These are phyloP conservation scores for Mortierella sp. DNA, from an alignment of 371 early-diverging fungal species.

Conservation along the genomic window DNA sequence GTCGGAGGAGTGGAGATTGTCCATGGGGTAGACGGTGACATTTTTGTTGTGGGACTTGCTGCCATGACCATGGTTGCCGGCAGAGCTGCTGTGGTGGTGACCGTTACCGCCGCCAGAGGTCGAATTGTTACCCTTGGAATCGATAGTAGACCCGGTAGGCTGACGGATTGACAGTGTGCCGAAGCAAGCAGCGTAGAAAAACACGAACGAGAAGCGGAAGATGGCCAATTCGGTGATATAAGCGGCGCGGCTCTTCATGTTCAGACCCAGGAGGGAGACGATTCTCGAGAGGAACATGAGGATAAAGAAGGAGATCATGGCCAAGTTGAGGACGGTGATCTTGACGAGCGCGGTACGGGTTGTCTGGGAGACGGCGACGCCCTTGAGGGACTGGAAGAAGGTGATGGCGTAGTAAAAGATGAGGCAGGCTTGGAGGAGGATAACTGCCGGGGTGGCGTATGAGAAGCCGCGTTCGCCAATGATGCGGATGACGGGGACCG, in stretches of 20 bases:
- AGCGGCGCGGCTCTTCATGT: slow-evolving; percentile 40
- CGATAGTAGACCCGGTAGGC: slow-evolving; percentile 47
- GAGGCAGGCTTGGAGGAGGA: slow-evolving; percentile 45
- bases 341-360: slow-evolving; percentile 51
- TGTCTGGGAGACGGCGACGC: slow-evolving; percentile 43
- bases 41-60: slow-evolving; percentile 33
- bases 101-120: slow-evolving; percentile 6
- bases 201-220: slow-evolving; percentile 53
- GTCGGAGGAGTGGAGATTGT: slow-evolving; percentile 6
- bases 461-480: slow-evolving; percentile 55
- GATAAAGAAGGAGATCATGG: slow-evolving; percentile 57
- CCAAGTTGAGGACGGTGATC: slow-evolving; percentile 54
- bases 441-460: slow-evolving; percentile 40
- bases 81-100: not conserved
- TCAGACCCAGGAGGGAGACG: slow-evolving; percentile 46
- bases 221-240: slow-evolving; percentile 45
- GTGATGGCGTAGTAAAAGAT: slow-evolving; percentile 52
- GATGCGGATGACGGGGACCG: slow-evolving; percentile 45
- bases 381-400: slow-evolving; percentile 51
- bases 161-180: slow-evolving; percentile 52
- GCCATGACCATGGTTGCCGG: not conserved
- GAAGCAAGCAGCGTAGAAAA: slow-evolving; percentile 54
- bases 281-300: slow-evolving; percentile 55
- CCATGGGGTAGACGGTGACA: slow-evolving; percentile 38
- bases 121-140: slow-evolving; percentile 30